Evolutionary conservation across 1,284 basidiomycete species (phyloP).

Genomic region (Ceratorhiza oryzae-sativae): DNA sequence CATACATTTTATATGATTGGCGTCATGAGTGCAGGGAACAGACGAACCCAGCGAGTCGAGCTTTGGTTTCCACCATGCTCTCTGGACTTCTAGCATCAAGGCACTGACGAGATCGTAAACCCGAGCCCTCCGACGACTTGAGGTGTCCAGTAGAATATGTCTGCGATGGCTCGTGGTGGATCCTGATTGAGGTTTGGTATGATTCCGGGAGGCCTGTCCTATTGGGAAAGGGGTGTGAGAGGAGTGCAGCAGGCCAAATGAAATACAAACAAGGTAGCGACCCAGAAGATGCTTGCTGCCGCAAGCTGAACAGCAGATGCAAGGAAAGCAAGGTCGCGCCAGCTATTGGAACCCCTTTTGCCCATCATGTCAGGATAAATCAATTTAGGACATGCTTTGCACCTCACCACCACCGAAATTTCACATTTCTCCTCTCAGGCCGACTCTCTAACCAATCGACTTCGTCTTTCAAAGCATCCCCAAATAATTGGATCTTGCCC

Average conservation of each 20-base stretch:
- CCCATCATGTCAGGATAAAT: background rate
- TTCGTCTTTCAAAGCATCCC: constrained; percentile 19
- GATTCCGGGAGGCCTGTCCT: constrained; percentile 60
- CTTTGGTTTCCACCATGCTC: constrained; percentile 58
- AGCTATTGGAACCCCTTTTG: constrained; percentile 42
- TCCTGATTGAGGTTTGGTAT: constrained; percentile 52
- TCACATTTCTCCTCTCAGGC: background rate
- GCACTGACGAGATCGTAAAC: constrained; percentile 61
- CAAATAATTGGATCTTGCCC: constrained; percentile 31
- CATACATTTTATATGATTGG: background rate
- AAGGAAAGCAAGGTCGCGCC: constrained; percentile 63
- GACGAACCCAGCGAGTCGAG: constrained; percentile 3
- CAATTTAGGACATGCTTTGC: background rate
- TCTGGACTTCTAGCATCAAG: constrained; percentile 66
- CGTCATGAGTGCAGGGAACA: background rate
- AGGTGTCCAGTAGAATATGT: constrained; percentile 59
- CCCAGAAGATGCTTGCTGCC: constrained; percentile 66
- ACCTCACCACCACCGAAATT: constrained; percentile 13
- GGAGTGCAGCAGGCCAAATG: background rate
- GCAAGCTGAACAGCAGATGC: constrained; percentile 60
- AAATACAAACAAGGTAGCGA: constrained; percentile 54
- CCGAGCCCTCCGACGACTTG: constrained; percentile 65
- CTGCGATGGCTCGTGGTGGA: constrained; percentile 52
- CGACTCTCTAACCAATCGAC: constrained; percentile 1
- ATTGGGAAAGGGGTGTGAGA: background rate